phyloP scores from a whole-genome alignment of 495 filamentous ascomycete species.

The Tuber microsphaerosporum region DNA sequence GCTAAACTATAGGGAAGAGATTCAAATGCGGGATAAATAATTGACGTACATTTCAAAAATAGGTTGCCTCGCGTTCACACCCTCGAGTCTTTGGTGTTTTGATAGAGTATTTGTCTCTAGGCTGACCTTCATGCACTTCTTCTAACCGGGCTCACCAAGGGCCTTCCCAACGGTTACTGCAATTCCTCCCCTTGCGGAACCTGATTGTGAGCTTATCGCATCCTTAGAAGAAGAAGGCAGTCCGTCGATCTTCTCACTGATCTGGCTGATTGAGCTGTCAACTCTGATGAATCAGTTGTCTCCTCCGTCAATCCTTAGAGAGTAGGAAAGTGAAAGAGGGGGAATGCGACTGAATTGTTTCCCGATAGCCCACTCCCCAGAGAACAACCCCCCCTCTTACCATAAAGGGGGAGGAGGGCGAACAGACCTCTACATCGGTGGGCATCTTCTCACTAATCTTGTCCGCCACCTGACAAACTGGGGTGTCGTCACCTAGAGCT shows the following conservation, averaged over 20 bases:
- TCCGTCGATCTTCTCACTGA: conserved; percentile 51
- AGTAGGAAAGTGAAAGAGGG: background rate
- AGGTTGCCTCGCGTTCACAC: background rate
- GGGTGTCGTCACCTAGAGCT: conserved; percentile 28
- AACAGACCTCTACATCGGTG: conserved; percentile 12
- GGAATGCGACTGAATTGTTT: conserved; percentile 37
- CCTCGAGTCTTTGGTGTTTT: background rate
- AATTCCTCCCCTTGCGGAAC: conserved; percentile 47
- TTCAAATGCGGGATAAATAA: background rate
- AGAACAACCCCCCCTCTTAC: conserved; percentile 12
- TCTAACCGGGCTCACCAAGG: conserved; percentile 36
- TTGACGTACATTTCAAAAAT: background rate
- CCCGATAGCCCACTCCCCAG: conserved; percentile 37
- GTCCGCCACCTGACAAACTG: conserved; percentile 31
- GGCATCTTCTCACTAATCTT: conserved; percentile 25
- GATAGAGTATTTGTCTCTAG: background rate
- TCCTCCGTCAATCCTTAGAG: background rate
- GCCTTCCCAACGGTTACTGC: conserved; percentile 46
- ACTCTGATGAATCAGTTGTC: conserved; percentile 21
- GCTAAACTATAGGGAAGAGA: background rate
- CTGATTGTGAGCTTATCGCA: conserved; percentile 49
- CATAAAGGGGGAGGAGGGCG: background rate
- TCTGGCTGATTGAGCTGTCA: conserved; percentile 50
- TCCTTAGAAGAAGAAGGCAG: conserved; percentile 49
- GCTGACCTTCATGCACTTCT: background rate